Evolutionary conservation across 1,284 basidiomycete species (phyloP), one percentile per base, ranked within the genome.

Genomic region (Leccinum subfulvum): DNA sequence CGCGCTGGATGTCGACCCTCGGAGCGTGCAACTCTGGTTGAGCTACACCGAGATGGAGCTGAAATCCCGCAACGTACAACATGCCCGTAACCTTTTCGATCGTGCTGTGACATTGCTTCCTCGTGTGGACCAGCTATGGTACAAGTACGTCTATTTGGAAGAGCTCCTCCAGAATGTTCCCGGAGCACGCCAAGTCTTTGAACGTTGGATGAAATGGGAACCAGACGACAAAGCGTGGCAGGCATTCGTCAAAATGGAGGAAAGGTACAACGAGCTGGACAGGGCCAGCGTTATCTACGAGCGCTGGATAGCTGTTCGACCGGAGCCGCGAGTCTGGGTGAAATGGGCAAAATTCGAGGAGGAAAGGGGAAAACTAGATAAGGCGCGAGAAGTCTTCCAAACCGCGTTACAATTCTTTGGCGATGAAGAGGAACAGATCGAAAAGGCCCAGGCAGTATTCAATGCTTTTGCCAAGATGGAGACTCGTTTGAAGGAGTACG

Each of bases 211-310:
- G 95, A 85, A 91, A 67, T 99, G 97, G 97, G 95, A 99, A 75
- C 97, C 97, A 0, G 95, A 98, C 72, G 97, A 99, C 84, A 98
- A 98, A 80, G 95, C 97, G 6, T 99, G 97, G 97, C 92, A 95
- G 73, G 94, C 94, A 11, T 99, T 97, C 77, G 94, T 99, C 82
- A 97, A 98, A 80, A 81, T 99, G 75, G 97, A 99, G 79, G 88
- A 92, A 72, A 85, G 97, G 56, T 99, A 99, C 76, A 82, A 90
- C 66, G 97, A 99, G 78, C 78, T 89, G 44, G 97, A 98, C 69
- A 84, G 95, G 11, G 97, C 95, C 2, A 97, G 94, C 67, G 83
- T 88, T 23, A 90, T 99, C 55, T 98, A 97, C 77, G 97, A 98
- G 76, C 84, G 97, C 14, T 96, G 95, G 89, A 90, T 99, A 66